Evolutionary conservation across 495 filamentous ascomycete species (phyloP).

Genomic region (Talaromyces proteolyticus): DNA sequence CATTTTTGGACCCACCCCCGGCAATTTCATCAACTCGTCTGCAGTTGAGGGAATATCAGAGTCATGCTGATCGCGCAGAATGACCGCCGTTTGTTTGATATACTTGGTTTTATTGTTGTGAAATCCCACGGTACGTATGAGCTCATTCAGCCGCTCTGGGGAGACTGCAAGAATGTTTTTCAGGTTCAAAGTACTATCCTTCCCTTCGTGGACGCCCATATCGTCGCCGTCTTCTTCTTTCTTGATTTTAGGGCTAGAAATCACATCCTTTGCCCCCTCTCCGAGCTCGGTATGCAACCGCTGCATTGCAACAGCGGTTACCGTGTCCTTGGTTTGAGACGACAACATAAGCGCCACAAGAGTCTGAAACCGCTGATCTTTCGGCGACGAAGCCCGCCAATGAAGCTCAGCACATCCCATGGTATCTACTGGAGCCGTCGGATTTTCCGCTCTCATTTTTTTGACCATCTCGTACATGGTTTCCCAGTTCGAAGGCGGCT

Average conservation of each 20-base stretch:
- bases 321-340: slow-evolving; percentile 92
- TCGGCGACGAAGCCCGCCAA: slow-evolving; percentile 31
- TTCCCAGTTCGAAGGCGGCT: slow-evolving; percentile 79
- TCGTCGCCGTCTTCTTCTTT: slow-evolving; percentile 13
- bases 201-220: slow-evolving; percentile 28
- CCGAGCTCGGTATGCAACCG: slow-evolving; percentile 70
- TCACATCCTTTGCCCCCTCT: slow-evolving; percentile 19
- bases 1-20: slow-evolving; percentile 97
- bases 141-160: slow-evolving; percentile 61
- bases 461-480: slow-evolving; percentile 71
- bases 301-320: slow-evolving; percentile 79
- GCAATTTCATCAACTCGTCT: slow-evolving; percentile 70
- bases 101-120: slow-evolving; percentile 95
- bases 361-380: slow-evolving; percentile 82
- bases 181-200: slow-evolving; percentile 57
- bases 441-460: slow-evolving; percentile 67
- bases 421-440: slow-evolving; percentile 88
- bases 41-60: slow-evolving; percentile 83
- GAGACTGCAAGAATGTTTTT: slow-evolving; percentile 72
- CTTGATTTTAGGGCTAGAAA: slow-evolving; percentile 14
- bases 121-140: slow-evolving; percentile 85
- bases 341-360: slow-evolving; percentile 94
- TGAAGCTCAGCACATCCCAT: slow-evolving; percentile 88
- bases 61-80: slow-evolving; percentile 61
- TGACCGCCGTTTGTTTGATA: slow-evolving; percentile 70